Percentiles rank a stretch among this genome's conserved stretches.
Evolutionary conservation across 495 filamentous ascomycete species (phyloP).

Genomic region (Neurospora sp.): DNA sequence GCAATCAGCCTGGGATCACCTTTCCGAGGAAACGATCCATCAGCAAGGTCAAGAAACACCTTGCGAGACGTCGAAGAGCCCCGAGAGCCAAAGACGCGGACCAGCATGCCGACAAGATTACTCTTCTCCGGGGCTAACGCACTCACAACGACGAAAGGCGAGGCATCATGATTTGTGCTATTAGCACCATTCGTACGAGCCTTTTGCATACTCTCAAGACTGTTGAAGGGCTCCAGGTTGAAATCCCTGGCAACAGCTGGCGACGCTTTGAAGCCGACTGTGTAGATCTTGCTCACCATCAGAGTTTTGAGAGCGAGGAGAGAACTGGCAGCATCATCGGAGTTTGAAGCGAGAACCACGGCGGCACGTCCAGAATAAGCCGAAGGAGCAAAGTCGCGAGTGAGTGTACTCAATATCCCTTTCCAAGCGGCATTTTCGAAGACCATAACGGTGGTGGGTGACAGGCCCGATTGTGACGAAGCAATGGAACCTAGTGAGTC

Average conservation of each 20-base stretch:
- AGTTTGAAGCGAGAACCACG: constrained; percentile 55
- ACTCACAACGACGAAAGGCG: constrained; percentile 72
- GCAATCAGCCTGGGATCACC: constrained; percentile 63
- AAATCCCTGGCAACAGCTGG: constrained; percentile 49
- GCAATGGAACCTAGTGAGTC: constrained; percentile 10
- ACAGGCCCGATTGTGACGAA: constrained; percentile 20
- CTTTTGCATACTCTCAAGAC: constrained; percentile 64
- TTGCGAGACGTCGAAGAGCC: constrained; percentile 49
- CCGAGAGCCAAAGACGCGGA: constrained; percentile 51
- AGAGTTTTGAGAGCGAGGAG: constrained; percentile 68
- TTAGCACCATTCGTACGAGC: constrained; percentile 36
- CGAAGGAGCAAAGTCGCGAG: constrained; percentile 68
- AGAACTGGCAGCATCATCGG: constrained; percentile 60
- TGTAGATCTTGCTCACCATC: constrained; percentile 69
- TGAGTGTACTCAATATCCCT: constrained; percentile 69
- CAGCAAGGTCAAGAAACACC: constrained; percentile 71
- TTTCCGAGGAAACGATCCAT: constrained; percentile 44
- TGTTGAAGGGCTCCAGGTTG: constrained; percentile 60
- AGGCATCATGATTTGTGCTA: constrained; percentile 20
- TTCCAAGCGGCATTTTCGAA: constrained; percentile 79
- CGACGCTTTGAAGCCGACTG: constrained; percentile 67
- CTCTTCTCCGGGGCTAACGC: constrained; percentile 69
- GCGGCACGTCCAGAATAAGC: constrained; percentile 67
- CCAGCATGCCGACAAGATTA: constrained; percentile 65
- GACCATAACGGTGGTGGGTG: constrained; percentile 40